Evolutionary conservation across 73 alveolate species (phyloP), one percentile per base, ranked within the genome.

Genomic region (Blepharisma japonicum): DNA sequence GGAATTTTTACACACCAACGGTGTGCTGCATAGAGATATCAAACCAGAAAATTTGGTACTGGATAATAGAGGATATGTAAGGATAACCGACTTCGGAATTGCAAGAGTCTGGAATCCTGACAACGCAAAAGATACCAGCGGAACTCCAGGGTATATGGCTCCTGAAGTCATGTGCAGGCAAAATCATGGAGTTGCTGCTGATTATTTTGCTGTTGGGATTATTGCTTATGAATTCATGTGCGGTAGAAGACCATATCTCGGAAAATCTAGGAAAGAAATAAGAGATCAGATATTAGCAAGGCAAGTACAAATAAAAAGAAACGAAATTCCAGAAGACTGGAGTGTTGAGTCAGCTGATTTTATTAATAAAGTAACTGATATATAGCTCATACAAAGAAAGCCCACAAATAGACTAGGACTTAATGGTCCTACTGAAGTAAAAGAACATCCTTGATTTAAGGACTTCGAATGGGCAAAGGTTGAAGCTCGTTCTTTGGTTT

Each of bases 161-260:
- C 96, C 96, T 6, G 96, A 89, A 82, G 96, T 87, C 23, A 81
- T 89, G 84, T 81, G 88, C 86, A 85, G 90, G 20, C 83, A 81
- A 66, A 78, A 87, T 70, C 96, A 89, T 82, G 77, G 86, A 6
- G 68, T 77, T 21, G 87, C 81, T 4, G 90, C 87, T 38, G 96
- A 89, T 70, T 85, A 81, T 71, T 89, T 89, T 77, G 96, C 96
- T 42, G 42, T 89, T 61, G 96, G 96, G 0, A 89, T 89, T 9
- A 86, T 89, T 7, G 88, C 55, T 47, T 81, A 71, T 25, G 88
- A 66, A 61, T n/a, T 71, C 61, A 66, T 87, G 90, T 86, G 82
- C 54, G 49, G 67, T 14, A 48, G 72, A 55, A 85, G 98, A 49
- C 98, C 98, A 5, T 92, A 92, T 81, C 67, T 74, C 14, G 98